Base-by-base conservation (phyloP, 176 grass and related monocot genomes). In the Eragrostis curvula region DNA sequence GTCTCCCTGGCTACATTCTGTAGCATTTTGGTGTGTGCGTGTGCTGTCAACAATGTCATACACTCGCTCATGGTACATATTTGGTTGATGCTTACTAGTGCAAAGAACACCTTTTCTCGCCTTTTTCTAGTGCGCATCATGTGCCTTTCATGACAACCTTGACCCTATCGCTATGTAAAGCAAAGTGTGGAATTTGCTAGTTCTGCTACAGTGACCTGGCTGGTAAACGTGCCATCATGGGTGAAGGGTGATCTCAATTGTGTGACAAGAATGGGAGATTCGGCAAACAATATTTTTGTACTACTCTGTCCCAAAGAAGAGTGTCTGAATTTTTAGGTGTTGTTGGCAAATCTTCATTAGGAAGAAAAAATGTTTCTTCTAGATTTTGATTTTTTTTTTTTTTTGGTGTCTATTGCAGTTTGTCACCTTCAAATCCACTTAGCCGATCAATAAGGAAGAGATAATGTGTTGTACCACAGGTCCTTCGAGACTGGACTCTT, bases 1-100 rank as follows among this genome's bases (percentile, higher is more conserved):
- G 74, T 80, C 77, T 74, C 72, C 78, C 79, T 27, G 30, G 14
- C 78, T 16, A 18, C 58, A 12, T 61, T 61, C 51, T 24, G 52
- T 27, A 15, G 51, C 51, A 17, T 51, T 17, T 28, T 45, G 36
- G 17, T 75, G 52, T 71, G 45, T 4, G 10, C 2, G 20, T 27
- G 12, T 18, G 29, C 20, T 53, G 32, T 42, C 41, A 12, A 44
- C 23, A 36, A 46, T 43, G 28, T 25, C 3, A 16, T 24, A 4
- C 9, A 66, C 76, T 36, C 17, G 23, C 2, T n/a, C 49, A 36
- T n/a, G 18, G 51, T 75, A 75, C 32, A 75, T 42, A 58, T 42
- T 14, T 74, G 49, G 17, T 2, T 13, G 49, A 32, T 40, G 71
- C 9, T 20, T 21, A n/a, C 1, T 71, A 28, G 69, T 73, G 70